Base-by-base conservation (phyloP, 2,329 filamentous ascomycete genomes). In the Aspergillus bombycis region DNA sequence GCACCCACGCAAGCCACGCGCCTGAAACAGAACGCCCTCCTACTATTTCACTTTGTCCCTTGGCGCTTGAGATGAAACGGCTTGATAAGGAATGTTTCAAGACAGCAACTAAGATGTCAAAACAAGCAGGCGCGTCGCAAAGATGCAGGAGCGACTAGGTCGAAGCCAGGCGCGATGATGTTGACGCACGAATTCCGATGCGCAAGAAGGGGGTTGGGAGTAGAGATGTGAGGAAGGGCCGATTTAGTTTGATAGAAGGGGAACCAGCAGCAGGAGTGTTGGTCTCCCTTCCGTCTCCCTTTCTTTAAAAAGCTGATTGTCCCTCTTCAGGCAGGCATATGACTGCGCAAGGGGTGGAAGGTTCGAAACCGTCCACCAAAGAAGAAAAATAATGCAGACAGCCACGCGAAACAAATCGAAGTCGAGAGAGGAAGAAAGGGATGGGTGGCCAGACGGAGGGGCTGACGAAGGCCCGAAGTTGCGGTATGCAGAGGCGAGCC, bases 51-150 rank as follows among this genome's bases (percentile, higher is more conserved):
- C 54, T 30, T 41, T 50, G 43, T 57, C 56, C 52, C 36, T 57
- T 58, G 58, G 62, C 58, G 61, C 63, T 54, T 63, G 50, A 58
- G 63, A 63, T 61, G 64, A 67, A 66, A 63, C 61, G 45, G 50
- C 58, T 58, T 41, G 50, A 62, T 62, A 62, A 65, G 68, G 72
- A 74, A 74, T 75, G 73, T 75, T 75, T 75, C 72, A 74, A 64
- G 62, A 52, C 65, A 65, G 61, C 61, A 66, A 70, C 69, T 65
- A 64, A 57, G 61, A 68, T 65, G 70, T 71, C 61, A 65, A 67
- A 65, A 68, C 63, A 67, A 65, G 63, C 57, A 67, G 57, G 68
- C 66, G 64, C 68, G 67, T 65, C 67, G 69, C 66, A 64, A 71
- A 62, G 62, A 60, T 70, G 68, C 67, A 67, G 67, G 64, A 66